These are phyloP conservation scores for Paracamarosporium sp. DNA, from an alignment of 2,329 filamentous ascomycete species.

Conservation along the genomic window DNA sequence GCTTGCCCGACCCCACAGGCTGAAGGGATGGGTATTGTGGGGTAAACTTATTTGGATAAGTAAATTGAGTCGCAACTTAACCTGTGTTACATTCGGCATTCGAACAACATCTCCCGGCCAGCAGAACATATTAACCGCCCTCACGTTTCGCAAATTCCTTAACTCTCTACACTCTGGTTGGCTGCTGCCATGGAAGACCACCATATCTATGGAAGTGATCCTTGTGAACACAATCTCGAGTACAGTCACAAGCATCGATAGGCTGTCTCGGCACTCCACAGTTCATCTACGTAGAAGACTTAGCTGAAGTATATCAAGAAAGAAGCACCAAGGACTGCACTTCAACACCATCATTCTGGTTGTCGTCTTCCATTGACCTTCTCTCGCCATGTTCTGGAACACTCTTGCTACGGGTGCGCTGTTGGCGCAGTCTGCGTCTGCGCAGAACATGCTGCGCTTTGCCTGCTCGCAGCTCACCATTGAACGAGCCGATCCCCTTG, in stretches of 20 bases:
- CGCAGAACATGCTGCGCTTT: constrained; percentile 44
- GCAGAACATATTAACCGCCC: constrained; percentile 21
- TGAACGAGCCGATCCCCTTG: constrained; percentile 62
- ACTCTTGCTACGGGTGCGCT: constrained; percentile 27
- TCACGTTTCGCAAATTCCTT: constrained; percentile 15
- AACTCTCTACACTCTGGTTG: constrained; percentile 12
- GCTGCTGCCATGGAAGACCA: background rate
- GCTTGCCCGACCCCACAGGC: background rate
- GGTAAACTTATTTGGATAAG: background rate
- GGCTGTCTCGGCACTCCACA: background rate
- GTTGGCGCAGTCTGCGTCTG: constrained; percentile 30
- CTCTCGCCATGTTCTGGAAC: constrained; percentile 31
- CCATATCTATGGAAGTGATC: constrained; percentile 8
- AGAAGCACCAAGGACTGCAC: constrained; percentile 4
- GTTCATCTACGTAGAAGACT: background rate
- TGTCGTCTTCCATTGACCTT: constrained; percentile 2
- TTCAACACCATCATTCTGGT: constrained; percentile 9
- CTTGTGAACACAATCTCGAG: constrained; percentile 14
- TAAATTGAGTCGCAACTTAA: constrained; percentile 9
- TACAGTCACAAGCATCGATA: constrained; percentile 9
- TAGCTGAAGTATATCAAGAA: constrained; percentile 6
- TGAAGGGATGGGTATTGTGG: background rate
- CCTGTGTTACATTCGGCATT: constrained; percentile 24
- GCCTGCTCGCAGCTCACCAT: constrained; percentile 44
- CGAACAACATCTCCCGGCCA: constrained; percentile 24